Conservation (phyloP, 169 alveolate species). For the Cyclospora cayetanensis region DNA sequence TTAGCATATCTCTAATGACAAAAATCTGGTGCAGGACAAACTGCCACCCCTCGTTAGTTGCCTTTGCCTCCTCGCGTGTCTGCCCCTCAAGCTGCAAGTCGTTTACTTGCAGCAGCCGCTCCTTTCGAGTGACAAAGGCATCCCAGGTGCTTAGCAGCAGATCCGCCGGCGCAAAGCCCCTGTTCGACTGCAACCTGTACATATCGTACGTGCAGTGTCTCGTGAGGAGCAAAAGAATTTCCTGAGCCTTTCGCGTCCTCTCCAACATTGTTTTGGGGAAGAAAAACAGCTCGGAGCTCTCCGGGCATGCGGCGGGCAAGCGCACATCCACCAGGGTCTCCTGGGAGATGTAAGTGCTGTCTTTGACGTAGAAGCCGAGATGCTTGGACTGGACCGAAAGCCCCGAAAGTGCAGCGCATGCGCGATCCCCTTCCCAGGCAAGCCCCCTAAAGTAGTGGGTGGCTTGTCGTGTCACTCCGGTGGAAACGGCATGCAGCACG, state of each 20-base stretch:
- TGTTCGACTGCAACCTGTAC: neutral
- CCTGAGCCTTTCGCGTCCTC: neutral
- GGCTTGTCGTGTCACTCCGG: slow-evolving; percentile 28
- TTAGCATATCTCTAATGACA: neutral
- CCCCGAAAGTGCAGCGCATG: slow-evolving; percentile 13
- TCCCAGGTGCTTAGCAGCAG: slow-evolving; percentile 59
- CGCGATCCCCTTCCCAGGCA: slow-evolving; percentile 69
- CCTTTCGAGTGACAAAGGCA: neutral
- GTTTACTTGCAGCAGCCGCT: neutral
- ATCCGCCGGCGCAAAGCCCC: slow-evolving; percentile 43
- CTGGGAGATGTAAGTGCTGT: neutral
- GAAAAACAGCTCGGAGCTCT: neutral
- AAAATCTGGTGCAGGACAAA: slow-evolving; percentile 28
- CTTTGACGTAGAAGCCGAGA: neutral
- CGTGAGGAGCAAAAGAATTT: neutral
- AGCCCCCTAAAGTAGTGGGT: neutral
- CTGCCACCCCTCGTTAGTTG: slow-evolving; percentile 45
- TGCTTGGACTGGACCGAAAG: neutral
- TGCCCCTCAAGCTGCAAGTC: slow-evolving; percentile 15
- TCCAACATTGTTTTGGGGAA: slow-evolving; percentile 26
- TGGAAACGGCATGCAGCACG: slow-evolving; percentile 53
- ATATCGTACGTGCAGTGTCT: neutral
- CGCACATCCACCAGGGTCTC: neutral
- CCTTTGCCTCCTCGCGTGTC: neutral
- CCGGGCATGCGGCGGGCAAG: slow-evolving; percentile 6